Evolutionary conservation across 129 eudicot species (phyloP), one percentile per base, ranked within the genome.

Genomic region (Chrysanthemum seticuspe): DNA sequence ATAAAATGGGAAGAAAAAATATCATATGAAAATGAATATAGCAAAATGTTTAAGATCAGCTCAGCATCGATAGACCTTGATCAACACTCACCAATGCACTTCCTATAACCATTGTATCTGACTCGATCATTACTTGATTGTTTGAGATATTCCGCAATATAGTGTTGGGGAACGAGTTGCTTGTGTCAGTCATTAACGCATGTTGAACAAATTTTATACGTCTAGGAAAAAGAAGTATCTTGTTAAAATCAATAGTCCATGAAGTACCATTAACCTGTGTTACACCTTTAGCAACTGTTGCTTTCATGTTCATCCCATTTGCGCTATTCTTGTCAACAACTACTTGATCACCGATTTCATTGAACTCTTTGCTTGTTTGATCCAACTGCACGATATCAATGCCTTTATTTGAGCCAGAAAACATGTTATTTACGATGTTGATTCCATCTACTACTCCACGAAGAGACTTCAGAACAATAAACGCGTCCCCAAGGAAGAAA

Each of bases 401-500:
- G 13, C 90, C 88, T 70, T 81, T 86, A 21, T 72, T 40, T 3
- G 92, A 84, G 0, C 96, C 96, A 2, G 80, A 75, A 70, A 89
- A 89, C 96, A 89, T 89, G 61, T 89, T 89, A 53, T 89, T 88
- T 0, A 92, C 91, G 6, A 92, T 84, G 59, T 83, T 89, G 16
- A 85, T 82, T 3, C 95, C 98, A 5, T 76, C 81, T 2, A 75
- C 80, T 3, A 81, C 82, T 14, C 98, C 98, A 15, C 80, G 82
- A 0, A 92, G 47, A 8, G 98, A 92, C 71, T 83, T 92, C 14
- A 92, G 58, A 14, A 76, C 21, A 50, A 92, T 62, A 53, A 27
- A 83, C 2, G 94, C 88, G 27, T 89, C 98, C 16, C 98, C 98
- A 0, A 92, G 84, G 69, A 92, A 92, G 65, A 92, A 92, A 71